A percentile compares a stretch with the other conserved stretches of the same genome.
These are phyloP conservation scores for Chloris gayana DNA, from an alignment of 176 grass and related monocot species.

Conservation along the genomic window DNA sequence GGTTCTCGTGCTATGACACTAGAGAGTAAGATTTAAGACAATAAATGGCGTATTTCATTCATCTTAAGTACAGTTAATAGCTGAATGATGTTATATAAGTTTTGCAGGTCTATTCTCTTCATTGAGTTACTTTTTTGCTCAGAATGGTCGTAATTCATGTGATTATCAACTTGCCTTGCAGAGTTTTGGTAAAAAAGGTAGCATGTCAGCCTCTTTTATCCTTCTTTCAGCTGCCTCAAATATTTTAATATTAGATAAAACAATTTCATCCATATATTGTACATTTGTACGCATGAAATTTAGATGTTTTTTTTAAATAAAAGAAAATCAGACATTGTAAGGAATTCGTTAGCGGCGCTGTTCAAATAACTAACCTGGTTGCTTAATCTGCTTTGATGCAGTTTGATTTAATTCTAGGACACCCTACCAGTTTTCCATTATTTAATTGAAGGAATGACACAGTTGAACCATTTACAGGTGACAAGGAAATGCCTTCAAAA, in stretches of 20 bases:
- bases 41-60: conserved; percentile 18
- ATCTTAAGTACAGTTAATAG: conserved; percentile 35
- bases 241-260: not conserved
- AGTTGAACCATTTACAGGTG: conserved; percentile 50
- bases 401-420: conserved; percentile 11
- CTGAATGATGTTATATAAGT: conserved; percentile 24
- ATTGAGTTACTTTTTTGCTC: conserved; percentile 74
- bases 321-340: not conserved
- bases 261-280: conserved; percentile 23
- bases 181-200: conserved; percentile 67
- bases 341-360: not conserved
- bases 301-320: no score
- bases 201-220: conserved; percentile 23
- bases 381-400: conserved; percentile 19
- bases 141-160: conserved; percentile 55
- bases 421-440: conserved; percentile 22
- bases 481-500: conserved; percentile 47
- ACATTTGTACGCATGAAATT: not conserved
- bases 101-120: conserved; percentile 86
- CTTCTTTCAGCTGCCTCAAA: not conserved
- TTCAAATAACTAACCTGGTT: conserved; percentile 28
- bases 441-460: conserved; percentile 11
- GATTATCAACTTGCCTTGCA: conserved; percentile 97
- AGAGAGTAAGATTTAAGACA: conserved; percentile 59
- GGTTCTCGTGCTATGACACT: conserved; percentile 64